These are phyloP conservation scores for Fusarium verticillioides DNA, from an alignment of 2,329 filamentous ascomycete genomes.

Conservation along the genomic window DNA sequence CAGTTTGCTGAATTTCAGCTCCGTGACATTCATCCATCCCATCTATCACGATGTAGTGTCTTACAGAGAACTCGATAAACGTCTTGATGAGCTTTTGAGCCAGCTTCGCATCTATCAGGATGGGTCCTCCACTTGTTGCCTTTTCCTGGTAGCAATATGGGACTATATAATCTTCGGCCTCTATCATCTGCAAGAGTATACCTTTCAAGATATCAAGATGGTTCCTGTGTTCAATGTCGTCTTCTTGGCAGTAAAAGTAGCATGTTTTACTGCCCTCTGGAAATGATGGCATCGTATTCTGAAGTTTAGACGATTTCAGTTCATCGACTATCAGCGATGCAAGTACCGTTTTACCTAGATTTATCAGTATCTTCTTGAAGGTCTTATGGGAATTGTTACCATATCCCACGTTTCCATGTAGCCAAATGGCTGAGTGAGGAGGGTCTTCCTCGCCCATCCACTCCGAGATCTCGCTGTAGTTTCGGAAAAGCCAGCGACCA, in stretches of 20 bases:
- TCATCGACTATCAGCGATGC: not conserved
- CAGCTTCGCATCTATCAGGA: not conserved
- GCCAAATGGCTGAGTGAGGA: not conserved
- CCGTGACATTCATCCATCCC: not conserved
- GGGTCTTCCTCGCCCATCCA: slow-evolving; percentile 11
- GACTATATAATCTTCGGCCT: not conserved
- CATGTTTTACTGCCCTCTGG: not conserved
- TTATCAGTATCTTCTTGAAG: fast-evolving
- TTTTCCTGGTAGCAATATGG: slow-evolving; percentile 7
- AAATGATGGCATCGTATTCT: fast-evolving
- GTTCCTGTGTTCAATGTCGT: not conserved
- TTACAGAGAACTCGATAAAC: not conserved
- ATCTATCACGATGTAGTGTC: slow-evolving; percentile 10
- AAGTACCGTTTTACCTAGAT: not conserved
- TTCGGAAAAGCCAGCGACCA: slow-evolving; percentile 6
- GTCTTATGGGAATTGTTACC: fast-evolving
- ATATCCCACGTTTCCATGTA: not conserved
- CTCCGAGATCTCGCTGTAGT: not conserved
- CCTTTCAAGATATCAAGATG: not conserved
- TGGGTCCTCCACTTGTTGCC: not conserved
- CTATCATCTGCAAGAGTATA: not conserved
- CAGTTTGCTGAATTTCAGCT: not conserved
- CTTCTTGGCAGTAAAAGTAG: slow-evolving; percentile 15
- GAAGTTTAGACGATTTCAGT: not conserved
- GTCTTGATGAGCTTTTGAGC: not conserved